Percentiles rank a stretch among this genome's conserved stretches.
Evolutionary conservation across 805 yeast species (phyloP).

Genomic region (Candida nitratophila): DNA sequence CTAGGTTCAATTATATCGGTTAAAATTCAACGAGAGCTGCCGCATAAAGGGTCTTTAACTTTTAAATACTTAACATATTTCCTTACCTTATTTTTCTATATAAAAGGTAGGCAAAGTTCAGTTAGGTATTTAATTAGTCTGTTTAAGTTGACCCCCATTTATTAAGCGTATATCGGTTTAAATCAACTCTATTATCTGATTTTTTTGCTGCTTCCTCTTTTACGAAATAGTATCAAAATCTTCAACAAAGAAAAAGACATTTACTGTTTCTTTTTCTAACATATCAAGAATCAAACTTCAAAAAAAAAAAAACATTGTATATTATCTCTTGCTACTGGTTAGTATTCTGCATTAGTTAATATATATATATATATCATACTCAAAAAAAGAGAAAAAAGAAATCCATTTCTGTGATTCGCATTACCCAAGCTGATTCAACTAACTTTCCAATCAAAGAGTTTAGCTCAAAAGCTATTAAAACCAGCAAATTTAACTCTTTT

Average conservation of each 20-base stretch:
- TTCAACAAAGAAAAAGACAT: too few species aligned
- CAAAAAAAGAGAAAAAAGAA: not conserved
- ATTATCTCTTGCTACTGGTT: not conserved
- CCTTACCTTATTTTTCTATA: not conserved
- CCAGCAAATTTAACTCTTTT: not conserved
- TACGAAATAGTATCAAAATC: too few species aligned
- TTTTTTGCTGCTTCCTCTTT: too few species aligned
- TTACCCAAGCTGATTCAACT: not conserved
- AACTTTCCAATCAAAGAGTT: not conserved
- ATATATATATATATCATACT: too few species aligned
- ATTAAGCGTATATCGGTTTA: not conserved
- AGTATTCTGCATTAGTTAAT: not conserved
- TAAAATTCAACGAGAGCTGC: slow-evolving; percentile 39
- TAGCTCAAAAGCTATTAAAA: not conserved
- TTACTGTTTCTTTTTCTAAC: too few species aligned
- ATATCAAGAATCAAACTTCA: too few species aligned
- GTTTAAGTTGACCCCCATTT: not conserved
- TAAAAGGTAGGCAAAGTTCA: not conserved
- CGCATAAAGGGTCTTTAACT: slow-evolving; percentile 31
- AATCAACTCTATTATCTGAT: not conserved
- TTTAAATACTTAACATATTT: not conserved
- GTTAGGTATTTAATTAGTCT: not conserved
- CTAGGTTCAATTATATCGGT: not conserved
- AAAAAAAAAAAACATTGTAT: not conserved
- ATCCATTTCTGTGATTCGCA: not conserved